Base-by-base conservation (phyloP, 108 stramenopile genomes). In the Bacterosira constricta region DNA sequence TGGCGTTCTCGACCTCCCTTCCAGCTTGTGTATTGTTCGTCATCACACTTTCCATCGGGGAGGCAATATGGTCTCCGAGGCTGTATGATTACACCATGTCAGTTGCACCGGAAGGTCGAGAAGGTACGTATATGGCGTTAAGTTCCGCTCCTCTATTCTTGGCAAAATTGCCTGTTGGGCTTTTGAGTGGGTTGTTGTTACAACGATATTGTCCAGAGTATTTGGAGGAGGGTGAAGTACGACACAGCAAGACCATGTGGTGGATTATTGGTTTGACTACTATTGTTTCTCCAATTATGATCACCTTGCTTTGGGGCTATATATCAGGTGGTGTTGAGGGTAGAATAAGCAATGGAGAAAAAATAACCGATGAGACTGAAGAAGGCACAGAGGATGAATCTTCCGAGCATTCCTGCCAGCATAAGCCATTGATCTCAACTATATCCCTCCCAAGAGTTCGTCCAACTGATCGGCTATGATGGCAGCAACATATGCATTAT, bases 91-190 rank as follows among this genome's bases (percentile, higher is more conserved):
- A 88, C 56, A 88, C 88, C n/a, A 87, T 86, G 59, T 75, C 72
- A 13, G 84, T 94, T 0, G 79, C 82, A 20, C 66, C 75, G 31
- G 90, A 91, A 73, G 90, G 93, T 15, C 55, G 88, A 38, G 93
- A 94, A 56, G 93, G 90, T 20, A 88, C 88, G 6, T 94, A 88
- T 73, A 90, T 89, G 86, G 93, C 93, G 0, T 66, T 94, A 47
- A 84, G 86, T 18, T 83, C 80, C 6, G 93, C 93, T 32, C 93
- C 93, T 1, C 71, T 94, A 11, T 94, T 94, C 53, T 69, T 90
- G 44, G 90, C 93, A 3, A 88, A 94, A 60, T 47, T 94, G 29
- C 93, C 93, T 11, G 89, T 90, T 20, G 90, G 93, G 20, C 70
- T 90, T 49, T 52, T 94, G 51, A 90, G 90, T 57, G 93, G 93